Evolutionary conservation across 2,329 filamentous ascomycete species (phyloP), one percentile per base, ranked within the genome.

Genomic region (Hypoxylon sp.): DNA sequence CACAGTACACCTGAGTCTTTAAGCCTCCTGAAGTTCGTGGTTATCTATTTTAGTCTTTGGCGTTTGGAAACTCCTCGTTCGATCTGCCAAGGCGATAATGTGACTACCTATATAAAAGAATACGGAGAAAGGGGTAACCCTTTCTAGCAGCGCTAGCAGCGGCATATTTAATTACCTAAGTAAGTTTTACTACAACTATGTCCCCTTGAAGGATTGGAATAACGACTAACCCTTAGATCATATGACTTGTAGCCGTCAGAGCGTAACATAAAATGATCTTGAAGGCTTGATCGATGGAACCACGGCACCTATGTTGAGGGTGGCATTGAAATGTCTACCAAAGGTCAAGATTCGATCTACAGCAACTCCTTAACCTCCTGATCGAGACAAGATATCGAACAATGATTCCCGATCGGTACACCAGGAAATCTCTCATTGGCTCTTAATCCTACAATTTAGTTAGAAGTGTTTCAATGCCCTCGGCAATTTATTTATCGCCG

Each of bases 401-500:
- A 14, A 14, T 51, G n/a, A 43, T 38, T 30, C 36, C 46, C 14
- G 38, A 58, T 58, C 32, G 41, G 45, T 36, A 28, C 32, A n/a
- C 3, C 32, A 10, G 34, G 46, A 5, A 19, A 38, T n/a, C 23
- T 17, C 36, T 43, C 3, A 63, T 63, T 63, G 60, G 60, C 19
- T 56, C 6, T 45, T 36, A 34, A 14, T 23, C n/a, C 13, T 41
- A 38, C 6, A 21, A 19, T 41, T 46, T 36, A 59, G 32, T 50
- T 28, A 58, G 17, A 58, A 36, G n/a, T 25, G 23, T 32, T 21
- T 7, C n/a, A 21, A 21, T 28, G 30, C 3, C n/a, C 17, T 46
- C 55, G 55, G 55, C 14, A n/a, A 11, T 55, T 55, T 25, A 43
- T 55, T 55, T 55, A 43, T 43, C 2, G 7, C 51, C 51, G 51